A percentile compares a stretch with the other conserved stretches of the same genome.
Evolutionary conservation across 768 basidiomycete genomes (phyloP).

Genomic region (Botryobasidium botryosum): DNA sequence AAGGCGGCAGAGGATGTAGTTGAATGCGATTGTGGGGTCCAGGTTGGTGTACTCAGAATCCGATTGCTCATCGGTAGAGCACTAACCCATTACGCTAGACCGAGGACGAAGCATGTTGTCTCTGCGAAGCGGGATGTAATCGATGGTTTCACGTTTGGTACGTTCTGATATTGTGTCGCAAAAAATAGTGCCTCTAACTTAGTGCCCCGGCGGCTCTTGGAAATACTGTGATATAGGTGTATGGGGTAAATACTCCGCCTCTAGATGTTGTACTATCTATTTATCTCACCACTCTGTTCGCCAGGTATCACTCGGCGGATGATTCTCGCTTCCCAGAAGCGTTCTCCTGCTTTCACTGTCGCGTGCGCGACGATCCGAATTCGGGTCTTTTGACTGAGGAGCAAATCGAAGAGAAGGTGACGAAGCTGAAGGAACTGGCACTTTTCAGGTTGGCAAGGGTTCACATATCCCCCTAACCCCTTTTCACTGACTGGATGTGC

Average conservation of each 20-base stretch:
- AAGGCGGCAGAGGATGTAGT: neutral
- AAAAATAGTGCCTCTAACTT: neutral
- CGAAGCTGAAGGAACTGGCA: neutral
- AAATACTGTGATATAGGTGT: neutral
- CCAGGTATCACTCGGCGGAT: neutral
- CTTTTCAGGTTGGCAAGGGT: slow-evolving; percentile 1
- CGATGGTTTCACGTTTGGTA: slow-evolving; percentile 1
- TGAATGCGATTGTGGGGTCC: neutral
- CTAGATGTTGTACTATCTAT: neutral
- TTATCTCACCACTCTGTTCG: neutral
- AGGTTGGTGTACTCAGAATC: neutral
- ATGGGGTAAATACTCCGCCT: slow-evolving; percentile 1
- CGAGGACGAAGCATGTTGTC: neutral
- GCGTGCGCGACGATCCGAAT: neutral
- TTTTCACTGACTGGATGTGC: neutral
- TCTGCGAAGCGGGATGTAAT: neutral
- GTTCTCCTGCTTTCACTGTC: neutral
- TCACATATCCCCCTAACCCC: neutral
- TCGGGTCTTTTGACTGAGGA: neutral
- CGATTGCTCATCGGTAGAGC: neutral
- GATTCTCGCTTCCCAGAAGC: neutral
- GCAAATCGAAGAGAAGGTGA: neutral
- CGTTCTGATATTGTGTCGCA: neutral
- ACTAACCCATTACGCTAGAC: neutral
- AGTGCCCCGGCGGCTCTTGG: too few relatives aligned